phyloP scores from a whole-genome alignment of 75 land plant species.

The Picea sitchensis region DNA sequence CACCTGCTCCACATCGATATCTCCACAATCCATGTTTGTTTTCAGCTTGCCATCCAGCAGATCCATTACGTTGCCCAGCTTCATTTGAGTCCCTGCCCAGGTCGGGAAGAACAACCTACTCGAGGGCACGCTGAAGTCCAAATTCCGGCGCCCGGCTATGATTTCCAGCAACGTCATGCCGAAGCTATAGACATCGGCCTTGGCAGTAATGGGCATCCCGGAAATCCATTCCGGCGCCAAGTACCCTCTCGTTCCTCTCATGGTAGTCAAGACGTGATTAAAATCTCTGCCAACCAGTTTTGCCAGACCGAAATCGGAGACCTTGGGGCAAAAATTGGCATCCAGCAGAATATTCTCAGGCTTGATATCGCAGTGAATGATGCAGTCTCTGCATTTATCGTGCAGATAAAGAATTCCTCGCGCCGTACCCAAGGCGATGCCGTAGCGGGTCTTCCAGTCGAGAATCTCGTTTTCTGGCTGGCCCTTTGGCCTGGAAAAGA shows the following conservation, averaged over 20 bases:
- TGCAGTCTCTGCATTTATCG: constrained; percentile 68
- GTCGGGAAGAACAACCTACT: constrained; percentile 51
- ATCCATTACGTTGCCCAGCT: constrained; percentile 40
- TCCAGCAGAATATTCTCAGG: constrained; percentile 78
- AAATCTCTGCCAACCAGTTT: constrained; percentile 48
- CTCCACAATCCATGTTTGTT: constrained; percentile 17
- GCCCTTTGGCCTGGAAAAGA: constrained; percentile 9
- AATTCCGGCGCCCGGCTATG: constrained; percentile 44
- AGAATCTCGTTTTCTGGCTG: constrained; percentile 11
- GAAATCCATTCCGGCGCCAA: constrained; percentile 68
- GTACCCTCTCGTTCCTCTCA: constrained; percentile 72
- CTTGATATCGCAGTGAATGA: constrained; percentile 75
- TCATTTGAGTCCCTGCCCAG: constrained; percentile 57
- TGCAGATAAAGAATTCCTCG: constrained; percentile 69
- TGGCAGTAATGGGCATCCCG: constrained; percentile 38
- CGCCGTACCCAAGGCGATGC: constrained; percentile 66
- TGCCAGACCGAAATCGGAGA: constrained; percentile 77
- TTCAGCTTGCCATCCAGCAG: constrained; percentile 33
- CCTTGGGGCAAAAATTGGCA: constrained; percentile 64
- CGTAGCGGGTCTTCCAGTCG: constrained; percentile 56
- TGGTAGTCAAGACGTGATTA: constrained; percentile 35
- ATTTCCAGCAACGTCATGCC: constrained; percentile 79
- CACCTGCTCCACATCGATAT: constrained; percentile 23
- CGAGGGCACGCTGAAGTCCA: constrained; percentile 23
- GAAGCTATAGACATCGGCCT: constrained; percentile 80